phyloP scores from a whole-genome alignment of 257 asterid species.

The Solanum ahanhuiri region DNA sequence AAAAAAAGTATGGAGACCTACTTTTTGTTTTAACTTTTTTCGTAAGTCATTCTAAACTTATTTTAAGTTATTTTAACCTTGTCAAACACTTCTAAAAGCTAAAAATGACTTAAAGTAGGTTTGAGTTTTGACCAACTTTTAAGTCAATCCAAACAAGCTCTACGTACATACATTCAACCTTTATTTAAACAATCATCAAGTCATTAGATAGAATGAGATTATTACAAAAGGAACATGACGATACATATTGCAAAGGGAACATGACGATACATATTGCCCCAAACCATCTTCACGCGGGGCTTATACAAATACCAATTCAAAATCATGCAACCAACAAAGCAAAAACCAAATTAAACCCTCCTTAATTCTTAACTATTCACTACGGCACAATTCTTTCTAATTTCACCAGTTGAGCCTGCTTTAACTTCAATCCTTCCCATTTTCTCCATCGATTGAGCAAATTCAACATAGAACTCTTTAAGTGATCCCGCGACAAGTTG shows the following conservation, averaged over 20 bases:
- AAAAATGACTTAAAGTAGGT: no score
- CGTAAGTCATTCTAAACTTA: no score
- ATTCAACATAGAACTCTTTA: slow-evolving; percentile 29
- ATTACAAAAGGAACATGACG: not conserved
- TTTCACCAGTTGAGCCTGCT: slow-evolving; percentile 49
- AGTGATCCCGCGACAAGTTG: slow-evolving; percentile 24
- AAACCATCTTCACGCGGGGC: not conserved
- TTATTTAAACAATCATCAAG: not conserved
- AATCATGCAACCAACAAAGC: not conserved
- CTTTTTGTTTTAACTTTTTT: no score
- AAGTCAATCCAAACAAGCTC: no score
- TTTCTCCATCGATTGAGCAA: slow-evolving; percentile 60
- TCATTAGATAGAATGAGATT: no score
- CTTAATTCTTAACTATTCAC: slow-evolving; percentile 32
- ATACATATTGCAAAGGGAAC: not conserved
- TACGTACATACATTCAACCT: not conserved
- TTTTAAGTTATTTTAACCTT: no score
- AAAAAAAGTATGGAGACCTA: no score
- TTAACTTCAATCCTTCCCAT: slow-evolving; percentile 45
- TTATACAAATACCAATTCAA: not conserved
- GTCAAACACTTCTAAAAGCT: no score
- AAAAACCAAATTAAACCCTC: not conserved
- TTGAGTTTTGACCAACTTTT: no score
- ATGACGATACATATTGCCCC: not conserved
- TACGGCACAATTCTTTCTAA: slow-evolving; percentile 51